Base-by-base conservation (phyloP, 1,139 yeast species). In the Geotrichum siamense region DNA sequence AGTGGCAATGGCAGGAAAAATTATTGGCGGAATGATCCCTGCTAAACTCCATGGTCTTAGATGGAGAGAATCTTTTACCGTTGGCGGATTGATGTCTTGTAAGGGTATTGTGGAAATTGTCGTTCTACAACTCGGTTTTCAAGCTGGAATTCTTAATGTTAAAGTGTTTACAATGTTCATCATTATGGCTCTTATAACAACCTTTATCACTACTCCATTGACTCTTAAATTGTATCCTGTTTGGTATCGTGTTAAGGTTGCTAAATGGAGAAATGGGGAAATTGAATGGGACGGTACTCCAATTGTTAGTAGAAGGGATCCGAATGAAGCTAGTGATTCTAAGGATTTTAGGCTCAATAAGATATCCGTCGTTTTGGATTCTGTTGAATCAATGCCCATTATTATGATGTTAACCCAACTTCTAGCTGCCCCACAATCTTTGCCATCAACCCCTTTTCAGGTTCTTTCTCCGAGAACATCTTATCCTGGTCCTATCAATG, bases 71-170 rank as follows among this genome's bases (percentile, higher is more conserved):
- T 75, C 86, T 1, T 61, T 79, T 28, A 72, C 87, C 1, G 89
- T 82, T 28, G 93, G 93, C 44, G 74, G 81, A n/a, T 70, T 83
- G 53, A 82, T 83, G 91, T 81, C 89, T 9, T 83, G 94, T 70
- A 83, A 83, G 61, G 94, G 94, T 63, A 81, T 82, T 52, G 89
- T 82, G 26, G 59, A 55, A 37, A 51, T 83, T 56, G 89, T 83
- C 39, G 93, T 82, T 20, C 69, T 83, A 51, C 78, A 76, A 39
- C 78, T 81, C 38, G 94, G 94, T 44, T 69, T 82, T 48, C 76
- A 75, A 51, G 82, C 91, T 2, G 74, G 75, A 0, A 82, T 83
- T 44, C 75, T 83, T 34, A 68, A 77, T 5, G 70, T 71, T 45
- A 76, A 74, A 51, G 78, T 79, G 1, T 83, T 76, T 60, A 78